These are phyloP conservation scores for Panicum miliaceum DNA, from an alignment of 176 grass and related monocot genomes.

Conservation along the genomic window DNA sequence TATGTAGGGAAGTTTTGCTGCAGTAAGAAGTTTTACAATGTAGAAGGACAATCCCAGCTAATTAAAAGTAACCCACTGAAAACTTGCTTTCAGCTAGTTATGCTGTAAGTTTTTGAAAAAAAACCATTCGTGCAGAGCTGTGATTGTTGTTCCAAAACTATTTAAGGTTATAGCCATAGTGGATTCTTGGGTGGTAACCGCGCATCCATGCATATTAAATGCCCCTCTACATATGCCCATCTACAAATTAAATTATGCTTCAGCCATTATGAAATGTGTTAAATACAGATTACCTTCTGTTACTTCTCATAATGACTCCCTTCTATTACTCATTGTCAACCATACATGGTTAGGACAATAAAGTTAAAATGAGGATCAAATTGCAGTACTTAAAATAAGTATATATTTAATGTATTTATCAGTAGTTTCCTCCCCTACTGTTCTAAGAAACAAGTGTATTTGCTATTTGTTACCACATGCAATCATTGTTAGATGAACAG, in stretches of 20 bases:
- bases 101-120: neutral
- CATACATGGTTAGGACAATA: neutral
- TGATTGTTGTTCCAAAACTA: neutral
- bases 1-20: conserved; percentile 10
- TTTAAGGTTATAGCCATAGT: neutral
- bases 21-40: conserved; percentile 7
- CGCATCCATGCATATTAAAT: neutral
- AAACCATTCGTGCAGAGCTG: neutral
- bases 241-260: neutral
- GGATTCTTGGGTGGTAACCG: neutral
- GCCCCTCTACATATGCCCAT: neutral
- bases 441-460: neutral
- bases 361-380: neutral
- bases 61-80: neutral
- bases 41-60: neutral
- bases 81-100: neutral
- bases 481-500: neutral
- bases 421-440: neutral
- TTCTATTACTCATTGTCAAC: neutral
- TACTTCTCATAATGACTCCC: neutral
- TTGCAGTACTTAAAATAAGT: neutral
- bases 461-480: neutral
- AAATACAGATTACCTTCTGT: neutral
- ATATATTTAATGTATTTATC: neutral
- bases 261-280: neutral